Conservation (phyloP, 768 basidiomycete genomes). For the Tulasnella sp. region DNA sequence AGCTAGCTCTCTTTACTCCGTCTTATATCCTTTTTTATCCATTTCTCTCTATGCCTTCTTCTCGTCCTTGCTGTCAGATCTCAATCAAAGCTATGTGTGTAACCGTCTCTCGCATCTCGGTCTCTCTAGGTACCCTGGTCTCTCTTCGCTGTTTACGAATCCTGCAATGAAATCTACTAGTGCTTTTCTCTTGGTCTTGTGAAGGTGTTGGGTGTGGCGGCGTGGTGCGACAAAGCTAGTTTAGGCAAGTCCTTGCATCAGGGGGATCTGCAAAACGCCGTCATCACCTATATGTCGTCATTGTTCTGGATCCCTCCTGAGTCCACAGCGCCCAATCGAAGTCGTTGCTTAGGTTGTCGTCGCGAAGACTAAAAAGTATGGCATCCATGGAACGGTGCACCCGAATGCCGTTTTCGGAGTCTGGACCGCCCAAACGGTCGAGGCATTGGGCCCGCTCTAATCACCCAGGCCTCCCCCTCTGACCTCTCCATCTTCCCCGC, state of each 20-base stretch:
- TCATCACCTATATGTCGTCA: too few species aligned
- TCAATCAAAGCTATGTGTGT: background rate
- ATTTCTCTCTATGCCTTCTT: background rate
- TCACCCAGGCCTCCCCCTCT: background rate
- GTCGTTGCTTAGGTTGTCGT: too few species aligned
- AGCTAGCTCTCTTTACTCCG: background rate
- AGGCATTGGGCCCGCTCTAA: background rate
- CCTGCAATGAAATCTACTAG: too few species aligned
- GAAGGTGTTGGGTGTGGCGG: too few species aligned
- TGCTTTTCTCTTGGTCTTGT: too few species aligned
- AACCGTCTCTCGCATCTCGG: background rate
- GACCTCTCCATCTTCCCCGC: background rate
- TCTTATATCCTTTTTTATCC: background rate
- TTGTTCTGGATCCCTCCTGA: background rate
- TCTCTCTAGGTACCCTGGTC: constrained; percentile 7
- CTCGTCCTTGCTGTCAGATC: background rate
- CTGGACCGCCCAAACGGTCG: background rate
- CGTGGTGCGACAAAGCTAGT: too few species aligned
- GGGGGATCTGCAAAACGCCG: too few species aligned
- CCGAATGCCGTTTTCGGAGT: background rate
- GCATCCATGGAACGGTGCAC: background rate
- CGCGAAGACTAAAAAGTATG: background rate
- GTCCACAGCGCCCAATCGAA: background rate
- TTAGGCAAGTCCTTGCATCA: too few species aligned
- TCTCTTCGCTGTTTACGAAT: background rate